A percentile compares a stretch with the other conserved stretches of the same genome.
phyloP scores from a whole-genome alignment of 129 eudicot genomes.

The Tanacetum coccineum region DNA sequence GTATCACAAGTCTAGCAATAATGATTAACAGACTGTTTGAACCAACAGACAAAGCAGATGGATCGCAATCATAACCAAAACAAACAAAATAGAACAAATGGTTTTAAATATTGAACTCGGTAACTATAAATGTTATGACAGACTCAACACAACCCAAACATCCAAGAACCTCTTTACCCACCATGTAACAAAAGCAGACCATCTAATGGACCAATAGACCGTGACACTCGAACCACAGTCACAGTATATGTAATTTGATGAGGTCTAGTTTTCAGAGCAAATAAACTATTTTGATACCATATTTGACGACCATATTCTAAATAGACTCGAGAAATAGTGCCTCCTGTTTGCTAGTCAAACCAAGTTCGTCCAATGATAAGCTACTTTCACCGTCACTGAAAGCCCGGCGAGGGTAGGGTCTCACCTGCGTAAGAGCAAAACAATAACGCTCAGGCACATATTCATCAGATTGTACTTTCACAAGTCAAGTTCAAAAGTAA shows the following conservation, averaged over 20 bases:
- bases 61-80: not conserved
- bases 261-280: slow-evolving; percentile 21
- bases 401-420: slow-evolving; percentile 74
- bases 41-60: not conserved
- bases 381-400: slow-evolving; percentile 60
- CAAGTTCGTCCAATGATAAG: slow-evolving; percentile 54
- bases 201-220: slow-evolving; percentile 3
- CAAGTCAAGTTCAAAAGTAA: too few relatives aligned
- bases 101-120: slow-evolving; percentile 5
- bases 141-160: slow-evolving; percentile 7
- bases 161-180: slow-evolving; percentile 18
- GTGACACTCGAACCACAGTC: slow-evolving; percentile 16
- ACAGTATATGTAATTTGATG: slow-evolving; percentile 26
- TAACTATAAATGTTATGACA: slow-evolving; percentile 25
- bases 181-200: slow-evolving; percentile 18
- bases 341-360: slow-evolving; percentile 79
- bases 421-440: slow-evolving; percentile 44
- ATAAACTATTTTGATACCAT: slow-evolving; percentile 22
- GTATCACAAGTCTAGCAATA: too few relatives aligned
- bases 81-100: not conserved
- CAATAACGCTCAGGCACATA: slow-evolving; percentile 3
- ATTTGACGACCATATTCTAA: slow-evolving; percentile 23
- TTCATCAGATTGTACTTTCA: not conserved
- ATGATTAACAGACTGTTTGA: not conserved
- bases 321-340: slow-evolving; percentile 77